Evolutionary conservation across 192 early-diverging fungal genomes (phyloP), one percentile per base, ranked within the genome.

Genomic region (Umbelopsis isabellina): DNA sequence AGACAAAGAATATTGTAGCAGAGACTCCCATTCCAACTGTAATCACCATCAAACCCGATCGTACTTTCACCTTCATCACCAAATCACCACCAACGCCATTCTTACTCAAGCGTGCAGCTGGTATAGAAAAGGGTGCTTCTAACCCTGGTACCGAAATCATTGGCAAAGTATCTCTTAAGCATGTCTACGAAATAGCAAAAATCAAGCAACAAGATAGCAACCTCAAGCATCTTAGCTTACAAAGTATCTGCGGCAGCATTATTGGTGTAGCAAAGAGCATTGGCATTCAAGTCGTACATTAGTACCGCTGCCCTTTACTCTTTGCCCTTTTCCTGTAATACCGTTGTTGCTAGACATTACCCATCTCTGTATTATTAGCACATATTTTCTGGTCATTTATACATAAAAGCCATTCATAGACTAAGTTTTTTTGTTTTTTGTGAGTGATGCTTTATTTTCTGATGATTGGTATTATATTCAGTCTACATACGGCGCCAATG

Each of bases 141-240:
- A 91, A 90, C 76, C 89, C 95, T 13, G 91, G 93, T 21, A 85
- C 89, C 53, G 90, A 91, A 46, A 75, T 80, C 16, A 91, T 89
- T 2, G 97, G 94, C 61, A 89, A 86, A 27, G 83, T 99, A 37
- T 91, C 87, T 61, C 77, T 99, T 52, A 99, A 97, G 79, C 95
- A 97, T 78, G 83, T 99, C 35, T 99, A 95, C 70, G 94, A 95
- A 70, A 96, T 97, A 78, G 95, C 93, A 51, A 90, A 92, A 80
- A 88, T 97, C 78, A 97, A 97, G 84, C 77, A 89, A 46, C 77
- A 85, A 41, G 96, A 99, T 76, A 86, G 86, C 46, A 91, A 86
- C 6, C 84, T 93, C 85, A 85, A 85, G 69, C 89, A 91, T 74
- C 75, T 90, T 35, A 79, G 79, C 11, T 82, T 97, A 68, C 70